Evolutionary conservation across 768 basidiomycete genomes (phyloP).

Genomic region (Boletus rex-veris): DNA sequence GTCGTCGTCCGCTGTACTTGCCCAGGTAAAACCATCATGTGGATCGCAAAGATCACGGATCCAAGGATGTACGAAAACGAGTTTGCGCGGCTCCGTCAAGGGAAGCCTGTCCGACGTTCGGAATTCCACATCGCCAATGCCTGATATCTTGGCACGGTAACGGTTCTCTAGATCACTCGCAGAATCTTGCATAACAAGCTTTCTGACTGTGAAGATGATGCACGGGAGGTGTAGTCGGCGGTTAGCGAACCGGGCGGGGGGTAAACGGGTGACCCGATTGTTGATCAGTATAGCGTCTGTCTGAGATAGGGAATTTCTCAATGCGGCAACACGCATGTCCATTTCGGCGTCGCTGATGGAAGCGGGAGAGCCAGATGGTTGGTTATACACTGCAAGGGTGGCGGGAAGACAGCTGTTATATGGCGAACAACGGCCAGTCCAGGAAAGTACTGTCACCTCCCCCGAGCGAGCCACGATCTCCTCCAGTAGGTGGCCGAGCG

Average conservation of each 20-base stretch:
- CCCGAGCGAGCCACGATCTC: slow-evolving; percentile 6
- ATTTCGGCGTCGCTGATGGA: neutral
- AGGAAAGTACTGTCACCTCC: slow-evolving; percentile 3
- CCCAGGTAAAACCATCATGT: neutral
- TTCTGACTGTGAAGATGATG: neutral
- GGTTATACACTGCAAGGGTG: neutral
- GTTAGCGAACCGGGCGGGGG: neutral
- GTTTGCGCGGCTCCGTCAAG: neutral
- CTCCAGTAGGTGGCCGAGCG: slow-evolving; percentile 4
- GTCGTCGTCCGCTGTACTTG: neutral
- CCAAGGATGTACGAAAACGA: slow-evolving; percentile 7
- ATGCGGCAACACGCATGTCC: neutral
- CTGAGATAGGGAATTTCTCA: neutral
- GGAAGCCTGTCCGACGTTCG: neutral
- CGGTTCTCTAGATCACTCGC: neutral
- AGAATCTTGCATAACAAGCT: neutral
- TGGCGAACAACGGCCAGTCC: neutral
- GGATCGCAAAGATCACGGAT: neutral
- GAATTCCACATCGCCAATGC: slow-evolving; percentile 1
- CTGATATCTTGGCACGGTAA: slow-evolving; percentile 1
- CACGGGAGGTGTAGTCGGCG: neutral
- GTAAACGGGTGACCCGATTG: neutral
- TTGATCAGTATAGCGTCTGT: neutral
- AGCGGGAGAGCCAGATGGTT: neutral
- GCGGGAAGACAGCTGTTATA: slow-evolving; percentile 10